phyloP scores from a whole-genome alignment of 1,139 yeast genomes.

The Nakaseomyces bracarensis region DNA sequence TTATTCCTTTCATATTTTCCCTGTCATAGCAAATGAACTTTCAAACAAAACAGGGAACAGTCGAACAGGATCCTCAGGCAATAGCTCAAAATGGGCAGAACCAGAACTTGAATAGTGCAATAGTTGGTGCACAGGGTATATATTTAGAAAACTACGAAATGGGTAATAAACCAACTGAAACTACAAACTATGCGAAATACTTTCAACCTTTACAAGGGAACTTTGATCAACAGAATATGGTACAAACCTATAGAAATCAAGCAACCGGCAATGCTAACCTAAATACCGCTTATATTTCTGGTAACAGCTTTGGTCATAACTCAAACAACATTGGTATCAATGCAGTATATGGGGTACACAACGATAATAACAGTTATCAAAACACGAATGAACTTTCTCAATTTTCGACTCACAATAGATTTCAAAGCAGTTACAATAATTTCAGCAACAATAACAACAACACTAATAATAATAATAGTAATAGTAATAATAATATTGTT shows the following conservation, averaged over 20 bases:
- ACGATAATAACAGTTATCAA: background rate
- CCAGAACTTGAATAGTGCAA: slow-evolving; percentile 1
- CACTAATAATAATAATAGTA: background rate
- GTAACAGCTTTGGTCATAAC: background rate
- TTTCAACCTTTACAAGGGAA: slow-evolving; percentile 4
- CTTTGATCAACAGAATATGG: background rate
- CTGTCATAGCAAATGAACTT: background rate
- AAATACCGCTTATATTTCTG: background rate
- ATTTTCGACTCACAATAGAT: too few relatives aligned
- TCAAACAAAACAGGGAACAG: background rate
- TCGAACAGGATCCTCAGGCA: background rate
- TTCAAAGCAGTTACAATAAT: background rate
- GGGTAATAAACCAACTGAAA: background rate
- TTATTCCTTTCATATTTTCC: background rate
- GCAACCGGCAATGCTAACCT: background rate
- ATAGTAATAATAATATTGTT: background rate
- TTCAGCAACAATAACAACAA: background rate
- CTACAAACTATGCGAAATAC: background rate
- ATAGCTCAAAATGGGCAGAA: background rate
- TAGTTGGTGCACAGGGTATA: background rate
- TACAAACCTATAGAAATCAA: background rate
- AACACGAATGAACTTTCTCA: too few relatives aligned
- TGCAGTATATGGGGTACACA: background rate
- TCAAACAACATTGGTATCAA: background rate
- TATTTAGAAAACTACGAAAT: background rate